phyloP scores from a whole-genome alignment of 768 basidiomycete genomes.

The Psilocybe subaeruginosa region DNA sequence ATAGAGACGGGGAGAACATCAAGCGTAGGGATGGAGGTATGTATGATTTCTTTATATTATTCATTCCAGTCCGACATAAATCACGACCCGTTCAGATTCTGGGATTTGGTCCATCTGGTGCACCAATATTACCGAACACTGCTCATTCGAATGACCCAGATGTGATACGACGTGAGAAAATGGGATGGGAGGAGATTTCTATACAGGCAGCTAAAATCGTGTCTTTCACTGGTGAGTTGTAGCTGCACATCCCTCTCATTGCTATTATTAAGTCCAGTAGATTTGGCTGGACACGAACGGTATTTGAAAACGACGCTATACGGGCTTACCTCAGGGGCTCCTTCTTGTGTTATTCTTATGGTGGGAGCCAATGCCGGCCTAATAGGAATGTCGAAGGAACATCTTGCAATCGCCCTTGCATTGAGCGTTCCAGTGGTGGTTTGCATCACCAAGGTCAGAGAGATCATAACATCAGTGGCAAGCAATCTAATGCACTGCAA shows the following conservation, averaged over 20 bases:
- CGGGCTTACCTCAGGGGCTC: slow-evolving; percentile 91
- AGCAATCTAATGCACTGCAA: neutral
- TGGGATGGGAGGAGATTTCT: slow-evolving; percentile 96
- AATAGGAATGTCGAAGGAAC: slow-evolving; percentile 95
- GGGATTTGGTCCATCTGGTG: slow-evolving; percentile 79
- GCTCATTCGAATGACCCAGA: slow-evolving; percentile 61
- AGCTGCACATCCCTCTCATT: neutral
- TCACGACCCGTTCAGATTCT: slow-evolving; percentile 60
- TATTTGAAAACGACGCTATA: slow-evolving; percentile 94
- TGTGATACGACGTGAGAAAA: slow-evolving; percentile 76
- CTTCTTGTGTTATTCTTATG: slow-evolving; percentile 90
- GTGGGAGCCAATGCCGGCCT: slow-evolving; percentile 94
- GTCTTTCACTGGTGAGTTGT: slow-evolving; percentile 76
- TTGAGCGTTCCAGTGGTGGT: slow-evolving; percentile 92
- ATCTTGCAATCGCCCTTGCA: slow-evolving; percentile 92
- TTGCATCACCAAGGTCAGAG: slow-evolving; percentile 86
- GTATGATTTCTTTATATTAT: slow-evolving; percentile 16
- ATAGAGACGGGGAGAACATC: slow-evolving; percentile 95
- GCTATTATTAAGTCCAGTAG: slow-evolving; percentile 36
- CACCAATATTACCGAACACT: slow-evolving; percentile 76
- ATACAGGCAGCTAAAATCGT: slow-evolving; percentile 88
- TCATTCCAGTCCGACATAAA: neutral
- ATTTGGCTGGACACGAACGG: slow-evolving; percentile 94
- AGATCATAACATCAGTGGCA: neutral
- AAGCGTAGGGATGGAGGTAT: slow-evolving; percentile 95